Base-by-base conservation (phyloP, 805 yeast species). In the Yueomyces sinensis region DNA sequence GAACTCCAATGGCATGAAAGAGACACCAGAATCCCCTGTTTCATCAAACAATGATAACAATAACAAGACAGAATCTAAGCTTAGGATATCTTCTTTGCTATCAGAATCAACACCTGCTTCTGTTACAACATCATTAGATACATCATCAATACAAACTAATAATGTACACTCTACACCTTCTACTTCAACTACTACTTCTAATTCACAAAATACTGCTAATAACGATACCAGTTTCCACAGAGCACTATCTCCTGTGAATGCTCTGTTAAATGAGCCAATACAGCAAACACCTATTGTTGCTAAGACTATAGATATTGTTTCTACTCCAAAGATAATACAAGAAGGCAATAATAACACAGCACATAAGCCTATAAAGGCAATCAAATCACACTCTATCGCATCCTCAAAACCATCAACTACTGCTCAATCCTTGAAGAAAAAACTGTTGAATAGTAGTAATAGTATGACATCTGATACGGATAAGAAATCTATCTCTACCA, bases 51-150 rank as follows among this genome's bases (percentile, higher is more conserved):
- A n/a, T 9, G 6, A 7, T 9, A 19, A 30, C 5, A 24, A 22
- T 22, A 20, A 13, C 17, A 13, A 24, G 28, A 33, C 23, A 17
- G 16, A 17, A 11, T 33, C 33, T 32, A 39, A 38, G 32, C 36
- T 37, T 37, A 48, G 36, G 31, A 43, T 44, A 14, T 40, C 45
- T 2, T 44, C 47, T 2, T 29, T 44, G 32, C 34, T 44, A 17
- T 38, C 47, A 9, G 34, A 37, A 23, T 15, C 34, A 13, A 20
- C 17, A 5, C 5, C n/a, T n/a, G n/a, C 31, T 15, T 29, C 31
- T 7, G 9, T n/a, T 9, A 29, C 30, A 15, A 29, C 16, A 17
- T 17, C 31, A 20, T 5, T 29, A 16, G 31, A 16, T 3, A 17
- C 18, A 29, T 15, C 20, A 29, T 13, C 27, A 24, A n/a, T n/a